These are phyloP conservation scores for Beauveria caledonica DNA, from an alignment of 2,329 filamentous ascomycete genomes.

Conservation along the genomic window DNA sequence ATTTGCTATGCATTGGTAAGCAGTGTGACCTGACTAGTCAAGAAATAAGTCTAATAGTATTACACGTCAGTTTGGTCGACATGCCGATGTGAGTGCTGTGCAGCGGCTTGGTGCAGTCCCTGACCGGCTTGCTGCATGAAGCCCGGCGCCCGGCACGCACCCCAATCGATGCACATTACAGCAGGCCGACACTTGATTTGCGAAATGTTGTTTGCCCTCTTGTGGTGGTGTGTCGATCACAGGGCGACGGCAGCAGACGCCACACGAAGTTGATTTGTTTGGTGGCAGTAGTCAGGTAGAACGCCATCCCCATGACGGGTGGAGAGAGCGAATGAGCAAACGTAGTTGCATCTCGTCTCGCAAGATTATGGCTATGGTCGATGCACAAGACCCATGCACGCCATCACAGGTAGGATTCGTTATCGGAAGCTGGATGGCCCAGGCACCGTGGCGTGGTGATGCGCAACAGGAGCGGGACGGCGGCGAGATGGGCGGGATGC, in stretches of 20 bases:
- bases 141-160: background rate
- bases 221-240: background rate
- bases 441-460: too few species aligned
- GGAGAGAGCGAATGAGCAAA: background rate
- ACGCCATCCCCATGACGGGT: background rate
- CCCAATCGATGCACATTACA: background rate
- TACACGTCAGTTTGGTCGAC: background rate
- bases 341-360: background rate
- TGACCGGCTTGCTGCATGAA: background rate
- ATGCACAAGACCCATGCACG: background rate
- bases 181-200: background rate
- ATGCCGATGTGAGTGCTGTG: background rate
- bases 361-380: background rate
- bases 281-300: background rate
- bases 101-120: background rate
- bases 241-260: background rate
- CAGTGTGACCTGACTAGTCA: background rate
- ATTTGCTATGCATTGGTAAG: background rate
- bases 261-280: too few species aligned
- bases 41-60: background rate
- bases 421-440: too few species aligned
- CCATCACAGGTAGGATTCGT: background rate
- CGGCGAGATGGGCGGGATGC: background rate
- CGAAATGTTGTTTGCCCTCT: background rate
- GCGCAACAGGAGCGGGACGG: too few species aligned